A percentile compares a stretch with the other conserved stretches of the same genome.
These are phyloP conservation scores for Leishmania aethiopica DNA, from an alignment of 208 protist species.

Conservation along the genomic window DNA sequence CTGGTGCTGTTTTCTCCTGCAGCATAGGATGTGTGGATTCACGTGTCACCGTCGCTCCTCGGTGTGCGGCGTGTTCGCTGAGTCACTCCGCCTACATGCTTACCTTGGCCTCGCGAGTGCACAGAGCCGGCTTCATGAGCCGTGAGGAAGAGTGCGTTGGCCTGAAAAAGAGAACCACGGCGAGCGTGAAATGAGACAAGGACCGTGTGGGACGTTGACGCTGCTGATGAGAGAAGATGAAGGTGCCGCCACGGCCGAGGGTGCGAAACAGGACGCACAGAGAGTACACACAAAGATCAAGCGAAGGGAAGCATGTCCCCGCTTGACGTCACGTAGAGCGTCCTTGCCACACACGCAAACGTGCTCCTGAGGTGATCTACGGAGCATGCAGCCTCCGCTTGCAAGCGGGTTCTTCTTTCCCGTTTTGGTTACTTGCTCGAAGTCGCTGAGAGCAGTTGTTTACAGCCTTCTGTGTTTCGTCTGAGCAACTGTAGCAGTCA, in stretches of 20 bases:
- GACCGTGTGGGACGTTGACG: not conserved
- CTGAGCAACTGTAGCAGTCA: not conserved
- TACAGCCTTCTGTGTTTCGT: not conserved
- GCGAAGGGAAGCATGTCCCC: not conserved
- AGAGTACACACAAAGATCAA: not conserved
- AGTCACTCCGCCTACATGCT: not conserved
- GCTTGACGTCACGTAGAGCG: not conserved
- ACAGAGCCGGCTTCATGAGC: not conserved
- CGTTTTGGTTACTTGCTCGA: not conserved
- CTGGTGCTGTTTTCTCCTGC: not conserved
- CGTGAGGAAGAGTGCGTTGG: not conserved
- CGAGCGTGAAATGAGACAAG: not conserved
- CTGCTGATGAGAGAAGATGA: not conserved
- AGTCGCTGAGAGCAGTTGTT: not conserved
- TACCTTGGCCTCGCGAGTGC: not conserved
- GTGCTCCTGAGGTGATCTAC: not conserved
- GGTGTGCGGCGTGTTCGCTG: not conserved
- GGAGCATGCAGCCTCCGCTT: not conserved
- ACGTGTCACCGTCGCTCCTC: not conserved
- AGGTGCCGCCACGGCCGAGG: not conserved
- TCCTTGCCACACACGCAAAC: not conserved
- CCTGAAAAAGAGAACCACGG: not conserved
- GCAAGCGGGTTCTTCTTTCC: not conserved
- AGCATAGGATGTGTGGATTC: not conserved
- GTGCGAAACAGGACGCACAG: not conserved